Conservation (phyloP, 2,329 filamentous ascomycete species). For the Ascochyta koolunga region DNA sequence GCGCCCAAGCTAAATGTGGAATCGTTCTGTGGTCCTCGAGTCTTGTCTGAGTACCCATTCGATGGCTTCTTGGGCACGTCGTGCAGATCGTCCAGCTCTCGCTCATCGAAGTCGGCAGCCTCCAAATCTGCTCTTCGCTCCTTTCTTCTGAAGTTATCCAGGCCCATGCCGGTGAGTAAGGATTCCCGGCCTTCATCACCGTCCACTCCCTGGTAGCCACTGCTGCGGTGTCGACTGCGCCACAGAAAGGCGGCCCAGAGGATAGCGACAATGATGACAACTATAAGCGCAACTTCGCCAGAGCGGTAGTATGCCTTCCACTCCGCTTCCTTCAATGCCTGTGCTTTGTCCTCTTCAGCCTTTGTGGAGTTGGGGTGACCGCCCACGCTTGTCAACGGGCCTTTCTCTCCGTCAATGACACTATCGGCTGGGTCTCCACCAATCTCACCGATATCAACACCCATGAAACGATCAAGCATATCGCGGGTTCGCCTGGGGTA, state of each 20-base stretch:
- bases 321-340: slow-evolving; percentile 80
- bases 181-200: slow-evolving; percentile 53
- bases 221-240: slow-evolving; percentile 53
- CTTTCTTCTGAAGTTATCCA: slow-evolving; percentile 56
- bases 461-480: slow-evolving; percentile 97
- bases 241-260: slow-evolving; percentile 76
- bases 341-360: slow-evolving; percentile 69
- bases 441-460: slow-evolving; percentile 87
- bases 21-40: slow-evolving; percentile 42
- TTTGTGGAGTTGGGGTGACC: slow-evolving; percentile 72
- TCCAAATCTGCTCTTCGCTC: slow-evolving; percentile 59
- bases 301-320: slow-evolving; percentile 90
- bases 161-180: slow-evolving; percentile 51
- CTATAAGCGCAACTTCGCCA: slow-evolving; percentile 81
- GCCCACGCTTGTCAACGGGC: slow-evolving; percentile 77
- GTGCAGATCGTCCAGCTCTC: slow-evolving; percentile 63
- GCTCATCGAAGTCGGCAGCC: slow-evolving; percentile 67
- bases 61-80: slow-evolving; percentile 30
- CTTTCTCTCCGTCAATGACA: slow-evolving; percentile 83
- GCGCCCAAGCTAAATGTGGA: slow-evolving; percentile 57
- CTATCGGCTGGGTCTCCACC: slow-evolving; percentile 81
- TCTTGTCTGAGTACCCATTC: slow-evolving; percentile 39
- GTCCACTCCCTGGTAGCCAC: slow-evolving; percentile 53
- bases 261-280: slow-evolving; percentile 75
- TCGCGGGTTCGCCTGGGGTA: slow-evolving; percentile 84